Conservation (phyloP, 2,329 filamentous ascomycete genomes). For the Nemania sp. region DNA sequence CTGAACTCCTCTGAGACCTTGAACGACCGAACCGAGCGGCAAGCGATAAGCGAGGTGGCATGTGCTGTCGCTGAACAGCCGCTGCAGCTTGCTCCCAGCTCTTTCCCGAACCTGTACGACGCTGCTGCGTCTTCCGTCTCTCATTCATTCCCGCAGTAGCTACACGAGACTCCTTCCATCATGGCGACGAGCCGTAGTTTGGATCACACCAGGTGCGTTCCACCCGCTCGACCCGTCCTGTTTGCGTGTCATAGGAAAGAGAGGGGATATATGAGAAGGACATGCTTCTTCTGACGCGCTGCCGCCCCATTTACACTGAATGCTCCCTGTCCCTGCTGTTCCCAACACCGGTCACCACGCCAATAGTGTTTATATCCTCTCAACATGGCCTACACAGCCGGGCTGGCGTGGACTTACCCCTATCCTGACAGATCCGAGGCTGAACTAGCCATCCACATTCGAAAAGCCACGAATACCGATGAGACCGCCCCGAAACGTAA, state of each 20-base stretch:
- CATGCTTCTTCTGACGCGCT: neutral
- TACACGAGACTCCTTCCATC: slow-evolving; percentile 27
- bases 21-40: slow-evolving; percentile 19
- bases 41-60: slow-evolving; percentile 21
- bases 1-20: slow-evolving; percentile 15
- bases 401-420: slow-evolving; percentile 28
- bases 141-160: slow-evolving; percentile 6
- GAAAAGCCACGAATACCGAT: slow-evolving; percentile 70
- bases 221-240: neutral
- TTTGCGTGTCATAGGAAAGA: slow-evolving; percentile 5
- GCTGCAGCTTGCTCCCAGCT: slow-evolving; percentile 21
- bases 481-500: slow-evolving; percentile 76
- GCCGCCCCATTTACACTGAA: neutral
- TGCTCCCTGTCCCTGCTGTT: slow-evolving; percentile 8
- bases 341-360: neutral
- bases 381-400: slow-evolving; percentile 27
- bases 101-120: slow-evolving; percentile 29
- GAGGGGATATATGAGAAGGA: neutral
- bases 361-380: neutral
- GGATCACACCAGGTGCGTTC: slow-evolving; percentile 42
- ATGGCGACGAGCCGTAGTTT: slow-evolving; percentile 43
- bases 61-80: slow-evolving; percentile 32
- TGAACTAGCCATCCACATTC: slow-evolving; percentile 71
- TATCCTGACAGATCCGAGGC: slow-evolving; percentile 61
- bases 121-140: slow-evolving; percentile 14